phyloP scores from a whole-genome alignment of 2,329 filamentous ascomycete genomes.

The Epichloe uncinata region DNA sequence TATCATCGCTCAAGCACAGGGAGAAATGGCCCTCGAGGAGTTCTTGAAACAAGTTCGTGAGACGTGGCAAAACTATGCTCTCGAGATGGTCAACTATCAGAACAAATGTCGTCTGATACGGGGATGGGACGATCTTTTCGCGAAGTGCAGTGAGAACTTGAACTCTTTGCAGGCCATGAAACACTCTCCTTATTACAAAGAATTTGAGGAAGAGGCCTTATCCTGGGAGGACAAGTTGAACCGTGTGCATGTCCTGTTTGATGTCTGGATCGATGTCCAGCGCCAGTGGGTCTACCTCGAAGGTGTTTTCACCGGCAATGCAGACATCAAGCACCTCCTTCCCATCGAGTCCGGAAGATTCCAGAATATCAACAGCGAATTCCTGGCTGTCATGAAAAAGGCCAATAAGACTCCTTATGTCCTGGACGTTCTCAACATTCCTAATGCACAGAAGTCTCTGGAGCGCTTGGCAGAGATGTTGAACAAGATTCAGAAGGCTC shows the following conservation, averaged over 20 bases:
- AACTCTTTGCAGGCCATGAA: conserved; percentile 98
- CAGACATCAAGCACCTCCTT: conserved; percentile 94
- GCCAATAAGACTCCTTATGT: conserved; percentile 94
- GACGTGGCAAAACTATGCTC: conserved; percentile 87
- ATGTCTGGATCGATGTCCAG: conserved; percentile 99
- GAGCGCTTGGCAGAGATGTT: conserved; percentile 92
- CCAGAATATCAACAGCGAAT: conserved; percentile 98
- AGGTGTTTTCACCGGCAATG: conserved; percentile 96
- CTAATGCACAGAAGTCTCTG: conserved; percentile 87
- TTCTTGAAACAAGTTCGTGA: conserved; percentile 94
- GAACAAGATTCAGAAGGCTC: conserved; percentile 97
- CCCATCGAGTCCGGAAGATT: conserved; percentile 95
- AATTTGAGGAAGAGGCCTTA: conserved; percentile 95
- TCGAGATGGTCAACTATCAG: conserved; percentile 94
- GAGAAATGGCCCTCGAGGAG: conserved; percentile 96
- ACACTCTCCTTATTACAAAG: conserved; percentile 97
- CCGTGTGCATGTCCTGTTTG: conserved; percentile 90
- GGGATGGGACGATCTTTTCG: conserved; percentile 95
- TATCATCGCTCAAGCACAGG: conserved; percentile 90
- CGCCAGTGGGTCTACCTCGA: conserved; percentile 99
- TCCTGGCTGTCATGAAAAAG: conserved; percentile 98
- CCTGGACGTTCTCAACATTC: conserved; percentile 89
- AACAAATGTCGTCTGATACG: conserved; percentile 96
- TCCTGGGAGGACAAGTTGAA: conserved; percentile 98
- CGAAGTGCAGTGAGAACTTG: conserved; percentile 94